Evolutionary conservation across 2,329 filamentous ascomycete species (phyloP), one percentile per base, ranked within the genome.

Genomic region (Pseudodiploospora longispora): DNA sequence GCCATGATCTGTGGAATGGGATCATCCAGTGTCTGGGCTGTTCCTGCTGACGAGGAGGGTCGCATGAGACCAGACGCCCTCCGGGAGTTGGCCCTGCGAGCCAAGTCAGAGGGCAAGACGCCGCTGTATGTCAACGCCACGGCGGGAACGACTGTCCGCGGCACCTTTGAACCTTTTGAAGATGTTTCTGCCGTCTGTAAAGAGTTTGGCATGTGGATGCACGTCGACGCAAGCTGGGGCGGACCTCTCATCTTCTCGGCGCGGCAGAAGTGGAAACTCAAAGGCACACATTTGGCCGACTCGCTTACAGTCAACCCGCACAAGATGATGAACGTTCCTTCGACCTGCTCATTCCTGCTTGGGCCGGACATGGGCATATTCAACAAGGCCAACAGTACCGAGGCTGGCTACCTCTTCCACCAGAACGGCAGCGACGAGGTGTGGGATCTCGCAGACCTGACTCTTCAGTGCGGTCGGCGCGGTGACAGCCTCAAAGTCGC

Each of bases 71-170:
- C 84, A 0, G 58, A 68, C 0, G 78, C 78, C 10, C 72, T 98
- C 7, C 77, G 84, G 27, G 68, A 70, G 1, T 68, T 82, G 35
- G 70, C 95, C 30, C 41, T 69, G 5, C 70, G 74, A 43, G 82
- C 85, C 27, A 80, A 81, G 55, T 55, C 60, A 0, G 72, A 81
- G 40, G 87, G 86, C 31, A 80, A 83, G 59, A 93, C 85, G 1
- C 91, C 93, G 0, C 85, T 98, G 49, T 96, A 95, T 65, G 87
- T 97, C 59, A 97, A 96, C 60, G 86, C 90, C 5, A 97, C 93
- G 1, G 91, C 93, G 1, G 93, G 93, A 12, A 96, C 91, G 1
- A 98, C 93, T 0, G 91, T 97, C 2, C 71, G 91, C 50, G 93
- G 93, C 10, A 88, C 86, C 1, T 98, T 84, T 59, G 91, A 96